Evolutionary conservation across 176 grass and related monocot species (phyloP).

Genomic region (Thinopyrum elongatum): DNA sequence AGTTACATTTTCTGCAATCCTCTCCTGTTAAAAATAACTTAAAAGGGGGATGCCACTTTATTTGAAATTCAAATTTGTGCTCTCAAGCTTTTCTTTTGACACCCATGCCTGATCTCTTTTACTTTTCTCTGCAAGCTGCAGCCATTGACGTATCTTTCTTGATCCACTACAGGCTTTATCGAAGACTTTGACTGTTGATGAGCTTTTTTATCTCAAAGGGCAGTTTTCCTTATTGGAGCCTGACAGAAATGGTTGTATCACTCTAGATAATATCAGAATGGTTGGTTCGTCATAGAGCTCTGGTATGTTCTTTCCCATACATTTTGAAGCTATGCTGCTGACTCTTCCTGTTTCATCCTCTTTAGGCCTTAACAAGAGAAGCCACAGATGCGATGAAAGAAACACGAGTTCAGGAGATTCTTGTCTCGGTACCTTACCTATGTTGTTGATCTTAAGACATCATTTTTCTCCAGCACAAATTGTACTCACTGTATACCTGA

Average conservation of each 20-base stretch:
- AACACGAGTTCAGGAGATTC: slow-evolving; percentile 69
- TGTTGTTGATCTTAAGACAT: neutral
- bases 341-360: slow-evolving; percentile 4
- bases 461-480: slow-evolving; percentile 11
- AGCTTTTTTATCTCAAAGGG: slow-evolving; percentile 74
- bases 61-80: neutral
- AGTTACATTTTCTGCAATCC: neutral
- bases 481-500: slow-evolving; percentile 10
- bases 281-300: slow-evolving; percentile 36
- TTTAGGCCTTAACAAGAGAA: slow-evolving; percentile 65
- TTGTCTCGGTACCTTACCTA: slow-evolving; percentile 64
- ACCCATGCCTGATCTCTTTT: slow-evolving; percentile 7
- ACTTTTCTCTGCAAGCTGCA: slow-evolving; percentile 5
- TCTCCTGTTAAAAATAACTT: neutral
- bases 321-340: neutral
- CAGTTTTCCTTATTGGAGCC: slow-evolving; percentile 77
- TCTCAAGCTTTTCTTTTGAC: slow-evolving; percentile 6
- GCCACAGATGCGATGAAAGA: slow-evolving; percentile 83
- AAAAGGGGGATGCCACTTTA: neutral
- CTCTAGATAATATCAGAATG: slow-evolving; percentile 78
- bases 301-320: neutral
- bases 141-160: slow-evolving; percentile 25
- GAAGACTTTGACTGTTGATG: slow-evolving; percentile 75
- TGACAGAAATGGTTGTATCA: slow-evolving; percentile 72
- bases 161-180: slow-evolving; percentile 62